Evolutionary conservation across 2,329 filamentous ascomycete genomes (phyloP).

Genomic region (Shiraia sp.): DNA sequence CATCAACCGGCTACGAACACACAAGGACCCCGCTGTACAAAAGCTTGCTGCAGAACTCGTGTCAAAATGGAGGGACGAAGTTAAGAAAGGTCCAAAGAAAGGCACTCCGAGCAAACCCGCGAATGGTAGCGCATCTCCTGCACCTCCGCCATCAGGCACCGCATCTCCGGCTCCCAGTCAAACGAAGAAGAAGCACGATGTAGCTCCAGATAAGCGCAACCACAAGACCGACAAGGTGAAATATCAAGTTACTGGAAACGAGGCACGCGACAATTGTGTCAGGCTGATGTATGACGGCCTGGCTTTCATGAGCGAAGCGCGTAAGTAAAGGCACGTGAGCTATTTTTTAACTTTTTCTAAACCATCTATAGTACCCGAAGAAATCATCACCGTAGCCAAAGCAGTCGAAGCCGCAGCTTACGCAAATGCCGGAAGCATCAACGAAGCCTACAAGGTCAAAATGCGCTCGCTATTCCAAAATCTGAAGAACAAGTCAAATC

Average conservation of each 20-base stretch:
- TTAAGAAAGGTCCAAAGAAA: slow-evolving; percentile 58
- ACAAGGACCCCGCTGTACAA: slow-evolving; percentile 75
- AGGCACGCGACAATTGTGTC: slow-evolving; percentile 79
- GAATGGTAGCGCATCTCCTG: slow-evolving; percentile 36
- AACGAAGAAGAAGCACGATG: slow-evolving; percentile 58
- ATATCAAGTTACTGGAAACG: slow-evolving; percentile 72
- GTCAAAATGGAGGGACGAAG: slow-evolving; percentile 80
- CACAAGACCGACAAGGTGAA: slow-evolving; percentile 82
- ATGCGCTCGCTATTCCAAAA: slow-evolving; percentile 93
- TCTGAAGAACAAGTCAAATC: slow-evolving; percentile 89
- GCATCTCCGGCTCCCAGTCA: slow-evolving; percentile 55
- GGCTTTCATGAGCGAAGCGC: slow-evolving; percentile 66
- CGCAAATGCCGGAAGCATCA: slow-evolving; percentile 69
- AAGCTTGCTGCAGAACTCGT: slow-evolving; percentile 81
- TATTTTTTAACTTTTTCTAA: slow-evolving; percentile 20
- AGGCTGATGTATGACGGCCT: slow-evolving; percentile 94
- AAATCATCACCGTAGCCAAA: slow-evolving; percentile 67
- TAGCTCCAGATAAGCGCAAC: slow-evolving; percentile 74
- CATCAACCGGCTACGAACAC: slow-evolving; percentile 81
- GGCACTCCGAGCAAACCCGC: slow-evolving; percentile 25
- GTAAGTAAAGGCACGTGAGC: slow-evolving; percentile 33
- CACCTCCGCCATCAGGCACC: slow-evolving; percentile 44
- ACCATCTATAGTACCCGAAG: slow-evolving; percentile 55
- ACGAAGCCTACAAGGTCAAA: slow-evolving; percentile 79
- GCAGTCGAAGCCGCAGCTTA: slow-evolving; percentile 79